Base-by-base conservation (phyloP, 31 red algal species). In the Bonnemaisonia californica region DNA sequence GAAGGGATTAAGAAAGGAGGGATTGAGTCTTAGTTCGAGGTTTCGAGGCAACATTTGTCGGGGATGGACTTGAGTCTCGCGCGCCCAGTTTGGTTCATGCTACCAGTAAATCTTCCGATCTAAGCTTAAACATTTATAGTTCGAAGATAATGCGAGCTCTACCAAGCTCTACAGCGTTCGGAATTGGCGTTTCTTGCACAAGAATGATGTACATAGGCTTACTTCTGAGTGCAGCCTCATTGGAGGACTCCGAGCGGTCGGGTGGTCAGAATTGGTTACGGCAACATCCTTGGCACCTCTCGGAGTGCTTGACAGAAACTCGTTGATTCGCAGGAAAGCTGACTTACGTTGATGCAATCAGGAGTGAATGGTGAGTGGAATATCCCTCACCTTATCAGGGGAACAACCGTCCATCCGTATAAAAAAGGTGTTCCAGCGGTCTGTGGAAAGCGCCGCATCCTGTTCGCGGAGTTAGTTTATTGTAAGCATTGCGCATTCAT, bases 321-420 rank as follows among this genome's bases (percentile, higher is more conserved):
- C 74, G 45, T 56, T 31, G 18, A 91, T 80, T 24, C 74, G 39
- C 28, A 91, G 19, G 27, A 40, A 33, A 4, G 80, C 79, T 32
- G 88, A 41, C 24, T 91, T 54, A 5, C 88, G 57, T 34, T 91
- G 81, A 18, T 47, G n/a, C 35, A 76, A 54, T 80, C 88, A 91
- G 35, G 84, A 91, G 19, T 41, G 74, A 33, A 91, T 77, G 35
- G 70, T 71, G 22, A 91, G 63, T 19, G 80, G 88, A 28, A 45
- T 59, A 28, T 26, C 54, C 34, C 74, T 78, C 32, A 80, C 54
- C 31, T 35, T 37, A 13, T 79, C 62, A 16, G 51, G 42, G 8
- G 61, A 54, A 3, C 40, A 69, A 12, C 79, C 79, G 11, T 85
- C 81, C 32, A 84, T 74, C 11, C 57, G 58, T 41, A 91, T 23